Base-by-base conservation (phyloP, 345 rosid species). In the Lepidium didymum region DNA sequence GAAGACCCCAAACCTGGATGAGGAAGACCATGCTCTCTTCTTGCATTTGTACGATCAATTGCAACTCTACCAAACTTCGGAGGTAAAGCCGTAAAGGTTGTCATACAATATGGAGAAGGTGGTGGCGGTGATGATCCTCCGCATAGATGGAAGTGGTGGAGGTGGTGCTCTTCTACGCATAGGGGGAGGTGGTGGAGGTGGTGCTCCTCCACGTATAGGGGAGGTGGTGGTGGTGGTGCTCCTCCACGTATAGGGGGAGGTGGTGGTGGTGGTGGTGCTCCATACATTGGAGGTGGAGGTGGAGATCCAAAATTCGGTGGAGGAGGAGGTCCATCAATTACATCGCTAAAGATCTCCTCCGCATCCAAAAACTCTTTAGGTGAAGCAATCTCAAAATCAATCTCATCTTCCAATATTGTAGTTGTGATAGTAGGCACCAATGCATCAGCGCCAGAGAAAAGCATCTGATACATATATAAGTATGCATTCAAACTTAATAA, bases 311-410 rank as follows among this genome's bases (percentile, higher is more conserved):
- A 11, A 6, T n/a, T 46, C 13, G 64, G 67, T 18, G 75, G 70
- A 16, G 78, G 77, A 1, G 77, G 78, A n/a, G 83, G 87, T 8
- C 76, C 84, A 31, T 91, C 96, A 10, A 81, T 75, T 16, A 75
- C 80, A 75, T 73, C 87, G 82, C 87, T 84, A 76, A 94, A 94
- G 38, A 94, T 87, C 81, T 94, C 96, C 80, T 94, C 96, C 46
- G 85, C 99, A 86, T 94, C 99, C 74, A 82, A 94, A 81, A 91
- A 91, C 51, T 94, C 97, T 70, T 89, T 97, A 14, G 97, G 96
- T 47, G 99, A 85, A 78, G 86, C 77, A 71, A 73, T 67, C 45
- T 82, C 99, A 1, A 68, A 41, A 56, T 91, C 97, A 41, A 62
- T 81, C 43, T 75, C 86, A 69, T 89, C 96, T 55, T 89, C 99